Evolutionary conservation across 768 basidiomycete species (phyloP), one percentile per base, ranked within the genome.

Genomic region (Serendipita sp.): DNA sequence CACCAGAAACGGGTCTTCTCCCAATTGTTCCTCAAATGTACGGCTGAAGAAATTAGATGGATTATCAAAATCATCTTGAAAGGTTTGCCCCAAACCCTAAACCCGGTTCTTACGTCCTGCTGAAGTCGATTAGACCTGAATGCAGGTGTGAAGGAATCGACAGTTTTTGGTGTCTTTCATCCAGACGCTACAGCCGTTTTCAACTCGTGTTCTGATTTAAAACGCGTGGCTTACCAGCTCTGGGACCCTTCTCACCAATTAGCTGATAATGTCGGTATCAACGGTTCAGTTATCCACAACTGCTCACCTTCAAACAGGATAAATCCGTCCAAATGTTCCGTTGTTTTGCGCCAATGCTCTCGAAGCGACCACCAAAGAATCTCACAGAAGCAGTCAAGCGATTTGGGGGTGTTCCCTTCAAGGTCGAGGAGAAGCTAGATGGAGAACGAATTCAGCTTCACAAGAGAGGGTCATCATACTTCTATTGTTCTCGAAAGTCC

Each of bases 391-490:
- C 91, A 0, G 84, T 95, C 56, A 88, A 85, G 68, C 82, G 86
- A 65, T 94, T 99, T 86, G 82, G 81, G 18, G 83, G 83, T 7
- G 73, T 78, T 4, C 81, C 84, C 47, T 99, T 99, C 71, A 76
- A 91, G 67, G 88, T 99, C 44, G 96, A 99, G 72, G 96, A 99
- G 76, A 99, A 98, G 72, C 79, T 98, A 1, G 96, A 99, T 69
- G 96, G 96, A 1, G 96, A 99, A 73, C 78, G 96, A 38, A 92
- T 99, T 75, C 96, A 98, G 72, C 68, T 99, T 65, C 96, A 99
- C 71, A 97, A 90, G 73, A 80, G 88, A 56, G 91, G 91, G 0
- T 88, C 89, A 66, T 85, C 91, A 71, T 97, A 89, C 71, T 89
- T 86, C 68, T 97, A 95, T 70, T 94, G 87, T 72, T 98, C 96